These are phyloP conservation scores for Ophiostoma tasmaniense DNA, from an alignment of 2,329 filamentous ascomycete species.

Conservation along the genomic window DNA sequence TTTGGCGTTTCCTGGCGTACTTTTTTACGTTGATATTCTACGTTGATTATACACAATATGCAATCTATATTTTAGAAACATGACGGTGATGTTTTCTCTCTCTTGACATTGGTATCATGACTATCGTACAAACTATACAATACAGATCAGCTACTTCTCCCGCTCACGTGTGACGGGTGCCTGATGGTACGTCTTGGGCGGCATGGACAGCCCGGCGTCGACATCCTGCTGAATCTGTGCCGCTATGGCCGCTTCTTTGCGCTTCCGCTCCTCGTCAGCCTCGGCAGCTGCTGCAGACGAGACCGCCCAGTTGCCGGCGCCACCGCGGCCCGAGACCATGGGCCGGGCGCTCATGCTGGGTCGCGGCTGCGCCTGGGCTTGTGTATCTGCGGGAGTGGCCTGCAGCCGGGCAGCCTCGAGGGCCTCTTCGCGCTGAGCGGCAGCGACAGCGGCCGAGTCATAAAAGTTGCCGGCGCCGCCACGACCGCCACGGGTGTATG, in stretches of 20 bases:
- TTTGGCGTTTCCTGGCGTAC: slow-evolving; percentile 16
- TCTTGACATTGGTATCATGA: neutral
- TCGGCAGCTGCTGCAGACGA: slow-evolving; percentile 23
- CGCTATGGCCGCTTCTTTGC: slow-evolving; percentile 34
- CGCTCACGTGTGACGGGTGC: slow-evolving; percentile 11
- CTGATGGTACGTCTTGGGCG: slow-evolving; percentile 36
- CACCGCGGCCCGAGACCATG: slow-evolving; percentile 41
- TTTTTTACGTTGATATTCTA: slow-evolving; percentile 7
- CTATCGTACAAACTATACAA: neutral
- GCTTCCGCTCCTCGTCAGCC: slow-evolving; percentile 27
- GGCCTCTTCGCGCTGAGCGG: slow-evolving; percentile 30
- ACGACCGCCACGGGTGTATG: slow-evolving; percentile 41
- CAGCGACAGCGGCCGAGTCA: slow-evolving; percentile 29
- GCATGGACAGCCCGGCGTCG: slow-evolving; percentile 39
- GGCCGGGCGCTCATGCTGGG: slow-evolving; percentile 15
- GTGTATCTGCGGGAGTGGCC: slow-evolving; percentile 18
- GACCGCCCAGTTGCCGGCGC: slow-evolving; percentile 47
- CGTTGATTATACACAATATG: neutral
- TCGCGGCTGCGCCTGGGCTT: slow-evolving; percentile 20
- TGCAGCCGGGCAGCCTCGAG: slow-evolving; percentile 26
- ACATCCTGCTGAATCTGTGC: slow-evolving; percentile 38
- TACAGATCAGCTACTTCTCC: slow-evolving; percentile 10
- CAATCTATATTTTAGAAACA: neutral
- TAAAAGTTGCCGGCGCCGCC: slow-evolving; percentile 56
- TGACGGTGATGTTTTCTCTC: no score